These are phyloP conservation scores for Leucoagaricus sp. DNA, from an alignment of 1,284 basidiomycete species.

Conservation along the genomic window DNA sequence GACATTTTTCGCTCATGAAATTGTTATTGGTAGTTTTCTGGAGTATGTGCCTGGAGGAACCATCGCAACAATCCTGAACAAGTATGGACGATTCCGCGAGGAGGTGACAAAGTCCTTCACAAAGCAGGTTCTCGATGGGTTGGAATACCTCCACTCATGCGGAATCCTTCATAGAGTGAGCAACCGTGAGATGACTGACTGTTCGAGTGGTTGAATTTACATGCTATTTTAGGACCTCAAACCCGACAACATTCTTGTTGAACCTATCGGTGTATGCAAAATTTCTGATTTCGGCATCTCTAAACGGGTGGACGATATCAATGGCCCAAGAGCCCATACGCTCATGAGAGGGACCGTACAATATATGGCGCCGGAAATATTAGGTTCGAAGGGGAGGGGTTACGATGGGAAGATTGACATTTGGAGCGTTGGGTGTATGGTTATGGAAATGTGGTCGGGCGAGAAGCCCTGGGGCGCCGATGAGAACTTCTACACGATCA, in stretches of 20 bases:
- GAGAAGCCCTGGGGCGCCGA: constrained; percentile 62
- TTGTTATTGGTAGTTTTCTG: constrained; percentile 30
- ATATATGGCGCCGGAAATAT: constrained; percentile 84
- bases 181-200: no score
- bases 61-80: constrained; percentile 65
- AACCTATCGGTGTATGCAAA: constrained; percentile 72
- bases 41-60: constrained; percentile 85
- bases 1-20: constrained; percentile 9
- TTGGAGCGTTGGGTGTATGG: constrained; percentile 79
- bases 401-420: constrained; percentile 79
- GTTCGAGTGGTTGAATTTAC: no score
- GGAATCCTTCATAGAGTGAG: constrained; percentile 73
- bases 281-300: constrained; percentile 83
- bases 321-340: constrained; percentile 54
- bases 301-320: constrained; percentile 55
- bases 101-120: constrained; percentile 73
- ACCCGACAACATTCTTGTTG: constrained; percentile 80
- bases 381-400: constrained; percentile 36
- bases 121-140: constrained; percentile 69
- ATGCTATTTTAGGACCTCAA: constrained; percentile 59
- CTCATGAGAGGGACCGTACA: constrained; percentile 72
- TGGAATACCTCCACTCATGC: constrained; percentile 73
- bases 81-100: constrained; percentile 68
- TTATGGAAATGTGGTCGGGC: constrained; percentile 81
- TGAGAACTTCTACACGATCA: constrained; percentile 33